Evolutionary conservation across 2,329 filamentous ascomycete species (phyloP).

Genomic region (Clarireedia paspali): DNA sequence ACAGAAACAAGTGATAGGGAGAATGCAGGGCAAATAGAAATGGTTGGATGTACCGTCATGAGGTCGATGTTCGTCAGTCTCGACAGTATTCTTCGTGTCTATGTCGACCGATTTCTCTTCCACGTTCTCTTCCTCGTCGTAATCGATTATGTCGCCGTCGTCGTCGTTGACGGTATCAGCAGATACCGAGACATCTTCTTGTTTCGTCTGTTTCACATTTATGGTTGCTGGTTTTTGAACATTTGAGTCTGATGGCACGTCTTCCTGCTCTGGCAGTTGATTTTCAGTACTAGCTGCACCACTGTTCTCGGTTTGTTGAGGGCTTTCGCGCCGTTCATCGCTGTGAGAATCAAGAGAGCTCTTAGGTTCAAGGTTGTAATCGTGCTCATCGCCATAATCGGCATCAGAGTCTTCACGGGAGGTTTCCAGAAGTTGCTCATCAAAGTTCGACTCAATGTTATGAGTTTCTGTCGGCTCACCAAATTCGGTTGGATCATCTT

Average conservation of each 20-base stretch:
- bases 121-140: constrained; percentile 37
- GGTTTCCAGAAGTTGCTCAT: no score
- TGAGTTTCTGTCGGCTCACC: neutral
- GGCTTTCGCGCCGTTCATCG: neutral
- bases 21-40: constrained; percentile 22
- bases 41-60: constrained; percentile 23
- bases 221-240: neutral
- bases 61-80: constrained; percentile 11
- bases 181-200: neutral
- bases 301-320: neutral
- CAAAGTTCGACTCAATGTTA: neutral
- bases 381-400: neutral
- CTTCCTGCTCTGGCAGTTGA: neutral
- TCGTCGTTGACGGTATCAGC: constrained; percentile 11
- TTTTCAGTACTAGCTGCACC: constrained; percentile 3
- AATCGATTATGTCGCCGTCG: constrained; percentile 40
- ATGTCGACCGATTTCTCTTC: constrained; percentile 8
- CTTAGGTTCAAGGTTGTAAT: neutral
- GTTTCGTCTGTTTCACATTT: neutral
- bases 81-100: neutral
- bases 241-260: neutral
- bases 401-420: neutral
- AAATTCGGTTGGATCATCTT: constrained; percentile 16
- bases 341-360: neutral
- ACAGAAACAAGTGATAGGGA: constrained; percentile 23